Conservation (phyloP, 441 rosid species). For the Sinapis alba region DNA sequence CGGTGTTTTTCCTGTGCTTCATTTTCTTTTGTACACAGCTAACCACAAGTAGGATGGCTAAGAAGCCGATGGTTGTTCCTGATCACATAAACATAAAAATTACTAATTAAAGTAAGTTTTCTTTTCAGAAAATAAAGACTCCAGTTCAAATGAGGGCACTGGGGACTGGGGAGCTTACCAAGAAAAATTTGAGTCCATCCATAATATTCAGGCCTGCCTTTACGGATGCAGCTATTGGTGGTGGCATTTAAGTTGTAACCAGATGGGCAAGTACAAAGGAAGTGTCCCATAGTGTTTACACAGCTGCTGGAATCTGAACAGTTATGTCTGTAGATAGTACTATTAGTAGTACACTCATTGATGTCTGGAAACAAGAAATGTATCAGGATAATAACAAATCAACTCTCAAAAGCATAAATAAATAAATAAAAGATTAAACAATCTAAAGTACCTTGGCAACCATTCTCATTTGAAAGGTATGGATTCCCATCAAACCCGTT, state of each 20-base stretch:
- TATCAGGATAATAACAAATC: not conserved
- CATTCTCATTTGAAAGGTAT: not conserved
- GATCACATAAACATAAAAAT: no score
- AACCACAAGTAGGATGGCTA: not conserved
- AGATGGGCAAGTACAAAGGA: not conserved
- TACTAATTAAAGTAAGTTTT: no score
- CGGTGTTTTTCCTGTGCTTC: not conserved
- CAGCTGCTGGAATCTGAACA: not conserved
- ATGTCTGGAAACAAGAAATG: constrained; percentile 14
- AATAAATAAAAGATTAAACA: no score
- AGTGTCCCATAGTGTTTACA: not conserved
- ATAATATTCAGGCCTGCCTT: not conserved
- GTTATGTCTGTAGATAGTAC: not conserved
- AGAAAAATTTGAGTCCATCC: not conserved
- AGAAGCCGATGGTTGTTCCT: constrained; percentile 21
- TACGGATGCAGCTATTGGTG: not conserved
- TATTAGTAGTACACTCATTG: constrained; percentile 4
- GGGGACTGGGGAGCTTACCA: not conserved
- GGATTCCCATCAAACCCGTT: not conserved
- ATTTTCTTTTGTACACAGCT: not conserved
- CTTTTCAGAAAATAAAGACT: no score
- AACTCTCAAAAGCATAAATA: not conserved
- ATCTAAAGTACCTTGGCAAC: constrained; percentile 39
- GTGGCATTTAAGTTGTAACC: not conserved
- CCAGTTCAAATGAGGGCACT: no score